Evolutionary conservation across 495 filamentous ascomycete species (phyloP).

Genomic region (Penicillium herquei): DNA sequence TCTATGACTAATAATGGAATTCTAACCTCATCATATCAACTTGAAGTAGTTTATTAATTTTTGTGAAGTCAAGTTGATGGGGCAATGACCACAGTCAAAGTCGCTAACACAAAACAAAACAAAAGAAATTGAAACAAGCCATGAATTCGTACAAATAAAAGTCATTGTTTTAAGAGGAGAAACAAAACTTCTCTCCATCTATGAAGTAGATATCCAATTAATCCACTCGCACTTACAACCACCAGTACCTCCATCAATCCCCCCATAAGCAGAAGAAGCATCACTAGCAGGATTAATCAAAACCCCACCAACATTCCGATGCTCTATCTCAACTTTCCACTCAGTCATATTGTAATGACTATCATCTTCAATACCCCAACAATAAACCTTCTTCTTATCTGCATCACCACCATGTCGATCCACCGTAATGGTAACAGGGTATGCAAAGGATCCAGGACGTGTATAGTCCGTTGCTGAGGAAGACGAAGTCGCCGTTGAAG

Average conservation of each 20-base stretch:
- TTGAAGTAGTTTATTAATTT: too few species aligned
- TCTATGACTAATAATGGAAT: too few species aligned
- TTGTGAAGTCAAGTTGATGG: too few species aligned
- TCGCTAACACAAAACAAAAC: background rate
- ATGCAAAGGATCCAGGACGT: constrained; percentile 77
- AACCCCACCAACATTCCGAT: constrained; percentile 57
- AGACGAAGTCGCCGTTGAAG: constrained; percentile 22
- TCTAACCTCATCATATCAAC: too few species aligned
- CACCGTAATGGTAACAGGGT: constrained; percentile 75
- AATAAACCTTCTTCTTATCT: constrained; percentile 65
- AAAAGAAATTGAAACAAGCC: background rate
- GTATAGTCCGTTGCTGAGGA: constrained; percentile 54
- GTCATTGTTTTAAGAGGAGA: background rate
- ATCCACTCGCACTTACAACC: constrained; percentile 74
- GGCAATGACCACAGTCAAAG: too few species aligned
- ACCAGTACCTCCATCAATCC: constrained; percentile 68
- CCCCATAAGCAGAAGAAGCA: constrained; percentile 40
- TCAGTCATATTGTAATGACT: constrained; percentile 48
- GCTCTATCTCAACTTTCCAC: constrained; percentile 56
- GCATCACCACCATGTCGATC: constrained; percentile 76
- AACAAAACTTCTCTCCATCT: background rate
- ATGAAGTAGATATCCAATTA: constrained; percentile 52
- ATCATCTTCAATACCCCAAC: constrained; percentile 57
- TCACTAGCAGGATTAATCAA: constrained; percentile 57
- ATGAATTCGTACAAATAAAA: background rate